These are phyloP conservation scores for Ceratobasidium theobromae DNA, from an alignment of 1,284 basidiomycete genomes.

Conservation along the genomic window DNA sequence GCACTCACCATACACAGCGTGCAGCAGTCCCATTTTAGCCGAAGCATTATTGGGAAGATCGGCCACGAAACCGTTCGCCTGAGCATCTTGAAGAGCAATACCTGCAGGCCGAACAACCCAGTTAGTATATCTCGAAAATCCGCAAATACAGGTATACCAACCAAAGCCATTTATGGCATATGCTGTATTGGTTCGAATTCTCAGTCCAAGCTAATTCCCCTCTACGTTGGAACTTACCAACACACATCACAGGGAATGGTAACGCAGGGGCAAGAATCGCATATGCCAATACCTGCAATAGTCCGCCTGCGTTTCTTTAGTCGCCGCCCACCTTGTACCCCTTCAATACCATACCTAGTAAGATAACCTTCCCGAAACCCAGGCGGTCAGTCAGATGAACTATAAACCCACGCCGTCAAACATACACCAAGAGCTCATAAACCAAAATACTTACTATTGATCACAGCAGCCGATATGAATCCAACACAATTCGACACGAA, in stretches of 20 bases:
- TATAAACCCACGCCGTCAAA: conserved; percentile 43
- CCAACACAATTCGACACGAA: conserved; percentile 51
- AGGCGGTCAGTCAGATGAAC: conserved; percentile 57
- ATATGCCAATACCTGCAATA: conserved; percentile 46
- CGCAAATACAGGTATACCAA: no score
- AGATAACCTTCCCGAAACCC: conserved; percentile 59
- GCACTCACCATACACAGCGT: conserved; percentile 53
- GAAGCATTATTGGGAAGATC: conserved; percentile 48
- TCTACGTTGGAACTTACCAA: conserved; percentile 38
- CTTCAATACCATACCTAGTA: neutral
- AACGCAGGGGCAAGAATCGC: conserved; percentile 53
- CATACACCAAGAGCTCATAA: no score
- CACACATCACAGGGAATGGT: conserved; percentile 67
- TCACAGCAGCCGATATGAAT: neutral
- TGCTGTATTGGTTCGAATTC: conserved; percentile 38
- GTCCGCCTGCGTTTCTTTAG: conserved; percentile 34
- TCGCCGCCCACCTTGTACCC: neutral
- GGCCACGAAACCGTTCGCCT: conserved; percentile 59
- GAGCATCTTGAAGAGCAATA: conserved; percentile 51
- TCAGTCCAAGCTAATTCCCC: neutral
- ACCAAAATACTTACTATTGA: neutral
- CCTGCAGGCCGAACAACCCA: neutral
- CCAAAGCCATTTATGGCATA: conserved; percentile 65
- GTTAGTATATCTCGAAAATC: no score
- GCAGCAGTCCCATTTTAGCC: conserved; percentile 56